A percentile compares a stretch with the other conserved stretches of the same genome.
Evolutionary conservation across 148 eudicot genomes (phyloP).

Genomic region (Vaccinium macrocarpon): DNA sequence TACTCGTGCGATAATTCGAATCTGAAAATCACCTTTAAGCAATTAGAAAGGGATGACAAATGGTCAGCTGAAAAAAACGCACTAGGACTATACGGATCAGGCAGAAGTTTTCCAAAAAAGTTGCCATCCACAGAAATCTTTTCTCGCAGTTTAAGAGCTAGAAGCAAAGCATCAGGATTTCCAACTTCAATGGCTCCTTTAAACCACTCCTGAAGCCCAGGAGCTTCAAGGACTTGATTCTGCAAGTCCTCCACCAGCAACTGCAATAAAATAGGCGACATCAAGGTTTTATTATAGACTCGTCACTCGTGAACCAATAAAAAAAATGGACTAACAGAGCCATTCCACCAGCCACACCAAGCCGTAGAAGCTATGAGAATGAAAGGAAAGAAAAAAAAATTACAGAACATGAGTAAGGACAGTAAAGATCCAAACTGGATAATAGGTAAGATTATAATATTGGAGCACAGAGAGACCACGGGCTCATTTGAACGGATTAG

Average conservation of each 20-base stretch:
- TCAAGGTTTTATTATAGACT: background rate
- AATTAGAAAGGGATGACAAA: conserved; percentile 53
- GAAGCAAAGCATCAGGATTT: conserved; percentile 90
- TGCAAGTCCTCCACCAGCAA: conserved; percentile 65
- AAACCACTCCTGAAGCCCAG: conserved; percentile 80
- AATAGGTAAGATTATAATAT: background rate
- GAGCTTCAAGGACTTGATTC: conserved; percentile 64
- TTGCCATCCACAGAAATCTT: conserved; percentile 48
- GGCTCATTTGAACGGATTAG: background rate
- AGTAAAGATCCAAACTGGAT: background rate
- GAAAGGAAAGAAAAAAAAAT: background rate
- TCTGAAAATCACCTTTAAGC: conserved; percentile 65
- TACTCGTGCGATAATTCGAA: background rate
- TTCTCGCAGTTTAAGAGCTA: conserved; percentile 66
- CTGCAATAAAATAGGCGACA: conserved; percentile 38
- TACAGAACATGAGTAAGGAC: background rate
- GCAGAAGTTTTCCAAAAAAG: conserved; percentile 65
- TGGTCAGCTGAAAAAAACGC: conserved; percentile 62
- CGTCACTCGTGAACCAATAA: background rate
- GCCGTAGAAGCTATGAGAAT: background rate
- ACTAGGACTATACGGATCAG: conserved; percentile 61
- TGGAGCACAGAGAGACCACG: background rate
- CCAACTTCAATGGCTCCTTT: conserved; percentile 70
- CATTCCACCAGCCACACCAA: conserved; percentile 5
- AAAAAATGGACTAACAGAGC: background rate